A percentile compares a stretch with the other conserved stretches of the same genome.
Conservation (phyloP, 306 rosid species). For the Vachellia collinsii region DNA sequence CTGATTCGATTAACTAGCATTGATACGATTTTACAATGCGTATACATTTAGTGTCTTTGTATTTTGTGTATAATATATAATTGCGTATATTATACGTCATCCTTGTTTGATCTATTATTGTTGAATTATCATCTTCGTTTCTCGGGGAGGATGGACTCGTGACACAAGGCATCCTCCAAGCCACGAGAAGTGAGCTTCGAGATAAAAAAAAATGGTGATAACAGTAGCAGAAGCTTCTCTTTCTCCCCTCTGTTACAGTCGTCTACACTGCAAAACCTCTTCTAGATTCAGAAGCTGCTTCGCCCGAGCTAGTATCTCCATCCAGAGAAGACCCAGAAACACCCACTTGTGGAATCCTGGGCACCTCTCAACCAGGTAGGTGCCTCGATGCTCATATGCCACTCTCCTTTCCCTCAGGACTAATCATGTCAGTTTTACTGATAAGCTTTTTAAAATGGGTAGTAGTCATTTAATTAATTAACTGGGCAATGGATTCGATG, state of each 20-base stretch:
- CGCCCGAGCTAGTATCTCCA: conserved; percentile 53
- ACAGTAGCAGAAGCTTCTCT: conserved; percentile 61
- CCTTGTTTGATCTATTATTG: too few species aligned
- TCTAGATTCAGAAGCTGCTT: conserved; percentile 37
- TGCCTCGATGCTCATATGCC: conserved; percentile 1
- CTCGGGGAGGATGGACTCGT: not conserved
- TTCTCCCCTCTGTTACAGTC: conserved; percentile 45
- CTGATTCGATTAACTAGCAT: too few species aligned
- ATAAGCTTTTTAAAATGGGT: not conserved
- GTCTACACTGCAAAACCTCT: conserved; percentile 42
- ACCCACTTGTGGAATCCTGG: conserved; percentile 46
- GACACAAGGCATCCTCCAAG: not conserved
- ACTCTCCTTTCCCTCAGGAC: conserved; percentile 14
- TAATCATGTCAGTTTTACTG: not conserved
- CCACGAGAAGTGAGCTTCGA: conserved; percentile 23
- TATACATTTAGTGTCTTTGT: too few species aligned
- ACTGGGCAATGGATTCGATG: not conserved
- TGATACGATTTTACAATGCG: too few species aligned
- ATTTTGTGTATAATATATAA: too few species aligned
- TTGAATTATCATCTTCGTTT: not conserved
- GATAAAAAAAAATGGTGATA: conserved; percentile 66
- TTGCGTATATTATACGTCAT: too few species aligned
- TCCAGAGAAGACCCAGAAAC: conserved; percentile 45
- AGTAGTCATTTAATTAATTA: not conserved
- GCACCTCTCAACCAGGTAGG: conserved; percentile 69